Evolutionary conservation across 1,139 yeast genomes (phyloP).

Genomic region (Zhuliangozyma blackwelliae): DNA sequence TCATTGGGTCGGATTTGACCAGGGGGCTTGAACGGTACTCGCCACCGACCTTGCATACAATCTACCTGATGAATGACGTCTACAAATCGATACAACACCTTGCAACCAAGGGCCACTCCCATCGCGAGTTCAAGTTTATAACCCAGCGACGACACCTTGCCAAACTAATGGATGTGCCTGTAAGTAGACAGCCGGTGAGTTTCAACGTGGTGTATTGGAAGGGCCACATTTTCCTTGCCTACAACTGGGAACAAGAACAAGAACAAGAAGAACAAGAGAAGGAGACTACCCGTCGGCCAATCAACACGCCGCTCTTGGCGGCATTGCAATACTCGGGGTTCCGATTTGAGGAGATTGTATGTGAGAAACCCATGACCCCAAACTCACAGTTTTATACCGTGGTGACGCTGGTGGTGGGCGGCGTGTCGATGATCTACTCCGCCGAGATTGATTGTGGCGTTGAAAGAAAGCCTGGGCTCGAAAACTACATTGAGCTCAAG

Average conservation of each 20-base stretch:
- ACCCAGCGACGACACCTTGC: slow-evolving; percentile 19
- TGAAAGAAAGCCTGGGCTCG: slow-evolving; percentile 2
- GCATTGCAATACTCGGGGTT: slow-evolving; percentile 20
- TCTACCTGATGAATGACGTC: slow-evolving; percentile 19
- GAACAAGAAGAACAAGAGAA: slow-evolving; percentile 4
- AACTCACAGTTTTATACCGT: slow-evolving; percentile 15
- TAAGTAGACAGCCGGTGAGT: slow-evolving; percentile 10
- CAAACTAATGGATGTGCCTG: slow-evolving; percentile 17
- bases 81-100: slow-evolving; percentile 12
- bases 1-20: slow-evolving; percentile 18
- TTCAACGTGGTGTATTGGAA: slow-evolving; percentile 20
- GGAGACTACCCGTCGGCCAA: background rate
- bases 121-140: slow-evolving; percentile 13
- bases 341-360: slow-evolving; percentile 19
- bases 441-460: slow-evolving; percentile 23
- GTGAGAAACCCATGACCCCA: slow-evolving; percentile 8
- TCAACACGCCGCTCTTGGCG: slow-evolving; percentile 1
- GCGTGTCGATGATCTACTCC: slow-evolving; percentile 14
- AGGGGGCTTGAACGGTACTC: slow-evolving; percentile 15
- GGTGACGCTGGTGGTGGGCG: slow-evolving; percentile 11
- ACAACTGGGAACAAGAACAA: slow-evolving; percentile 15
- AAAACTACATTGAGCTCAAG: slow-evolving; percentile 20
- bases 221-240: slow-evolving; percentile 17
- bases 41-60: slow-evolving; percentile 8
- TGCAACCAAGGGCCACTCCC: slow-evolving; percentile 1